These are phyloP conservation scores for Heliamphora exappendiculata DNA, from an alignment of 148 eudicot species.

Conservation along the genomic window DNA sequence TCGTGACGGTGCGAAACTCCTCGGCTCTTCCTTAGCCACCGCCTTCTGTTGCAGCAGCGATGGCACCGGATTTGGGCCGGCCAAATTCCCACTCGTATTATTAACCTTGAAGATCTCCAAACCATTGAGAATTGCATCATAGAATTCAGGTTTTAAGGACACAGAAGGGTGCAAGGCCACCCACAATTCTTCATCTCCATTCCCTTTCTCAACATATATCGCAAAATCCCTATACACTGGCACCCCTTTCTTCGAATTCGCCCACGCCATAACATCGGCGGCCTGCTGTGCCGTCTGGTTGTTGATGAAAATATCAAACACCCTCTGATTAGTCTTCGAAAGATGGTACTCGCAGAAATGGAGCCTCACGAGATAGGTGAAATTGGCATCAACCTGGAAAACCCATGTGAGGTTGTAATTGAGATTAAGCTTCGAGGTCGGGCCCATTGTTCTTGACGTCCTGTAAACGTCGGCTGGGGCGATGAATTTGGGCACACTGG, in stretches of 20 bases:
- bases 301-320: slow-evolving; percentile 57
- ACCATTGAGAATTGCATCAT: slow-evolving; percentile 28
- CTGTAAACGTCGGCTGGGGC: slow-evolving; percentile 63
- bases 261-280: slow-evolving; percentile 59
- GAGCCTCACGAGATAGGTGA: slow-evolving; percentile 54
- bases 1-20: not conserved
- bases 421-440: slow-evolving; percentile 38
- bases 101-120: slow-evolving; percentile 32
- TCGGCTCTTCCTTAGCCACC: not conserved
- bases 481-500: slow-evolving; percentile 19
- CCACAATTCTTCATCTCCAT: slow-evolving; percentile 22
- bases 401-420: slow-evolving; percentile 69
- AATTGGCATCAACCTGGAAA: slow-evolving; percentile 52
- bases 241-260: slow-evolving; percentile 27
- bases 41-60: slow-evolving; percentile 5
- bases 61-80: slow-evolving; percentile 28
- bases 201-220: slow-evolving; percentile 1
- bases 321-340: slow-evolving; percentile 47
- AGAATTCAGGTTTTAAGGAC: slow-evolving; percentile 12
- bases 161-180: slow-evolving; percentile 27
- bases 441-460: slow-evolving; percentile 63
- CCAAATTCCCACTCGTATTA: slow-evolving; percentile 23
- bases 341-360: slow-evolving; percentile 69
- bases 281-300: slow-evolving; percentile 44
- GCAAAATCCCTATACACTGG: slow-evolving; percentile 49